Conservation (phyloP, 129 eudicot species). For the Helichrysum umbraculigerum region DNA sequence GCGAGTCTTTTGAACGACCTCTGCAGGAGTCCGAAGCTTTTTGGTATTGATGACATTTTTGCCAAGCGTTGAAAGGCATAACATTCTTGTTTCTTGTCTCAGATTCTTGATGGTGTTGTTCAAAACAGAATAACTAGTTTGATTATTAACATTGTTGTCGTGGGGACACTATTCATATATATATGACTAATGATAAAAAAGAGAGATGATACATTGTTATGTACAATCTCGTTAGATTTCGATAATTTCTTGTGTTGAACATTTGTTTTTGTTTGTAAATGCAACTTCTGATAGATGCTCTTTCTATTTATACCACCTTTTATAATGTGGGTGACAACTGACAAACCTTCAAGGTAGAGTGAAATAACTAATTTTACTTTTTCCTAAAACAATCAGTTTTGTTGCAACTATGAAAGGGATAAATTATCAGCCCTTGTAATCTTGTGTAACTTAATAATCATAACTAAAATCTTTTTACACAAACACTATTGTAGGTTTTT, state of each 20-base stretch:
- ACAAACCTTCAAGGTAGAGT: not conserved
- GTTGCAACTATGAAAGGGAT: too few species aligned
- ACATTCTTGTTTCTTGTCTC: conserved; percentile 31
- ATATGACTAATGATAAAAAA: not conserved
- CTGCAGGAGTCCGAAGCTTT: conserved; percentile 34
- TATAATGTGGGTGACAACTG: not conserved
- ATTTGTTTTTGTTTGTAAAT: conserved; percentile 9
- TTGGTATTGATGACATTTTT: conserved; percentile 28
- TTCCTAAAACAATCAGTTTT: too few species aligned
- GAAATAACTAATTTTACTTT: too few species aligned
- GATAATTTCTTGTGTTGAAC: conserved; percentile 9
- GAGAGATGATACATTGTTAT: conserved; percentile 30
- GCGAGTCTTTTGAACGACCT: conserved; percentile 40
- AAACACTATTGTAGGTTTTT: not conserved
- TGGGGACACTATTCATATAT: not conserved
- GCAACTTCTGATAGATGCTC: not conserved
- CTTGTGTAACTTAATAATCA: not conserved
- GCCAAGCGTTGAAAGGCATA: conserved; percentile 37
- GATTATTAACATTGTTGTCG: conserved; percentile 23
- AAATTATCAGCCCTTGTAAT: not conserved
- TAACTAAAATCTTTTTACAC: not conserved
- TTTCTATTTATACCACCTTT: not conserved
- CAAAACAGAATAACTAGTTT: not conserved
- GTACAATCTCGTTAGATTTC: conserved; percentile 14
- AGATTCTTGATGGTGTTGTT: conserved; percentile 9